Percentiles rank a stretch among this genome's conserved stretches.
phyloP scores from a whole-genome alignment of 2,329 filamentous ascomycete genomes.

The Sphaerulina populicola region DNA sequence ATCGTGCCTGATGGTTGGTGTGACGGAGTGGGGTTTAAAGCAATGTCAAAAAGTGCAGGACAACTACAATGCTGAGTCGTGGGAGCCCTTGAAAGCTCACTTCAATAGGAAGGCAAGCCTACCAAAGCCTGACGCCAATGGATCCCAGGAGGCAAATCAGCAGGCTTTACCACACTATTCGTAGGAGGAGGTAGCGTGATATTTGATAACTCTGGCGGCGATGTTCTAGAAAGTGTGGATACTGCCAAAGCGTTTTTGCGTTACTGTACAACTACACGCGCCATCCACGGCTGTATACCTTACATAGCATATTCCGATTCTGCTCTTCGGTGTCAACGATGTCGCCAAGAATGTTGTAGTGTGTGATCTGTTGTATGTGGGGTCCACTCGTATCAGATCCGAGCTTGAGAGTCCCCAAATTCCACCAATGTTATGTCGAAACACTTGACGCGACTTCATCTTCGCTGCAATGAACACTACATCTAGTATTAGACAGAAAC shows the following conservation, averaged over 20 bases:
- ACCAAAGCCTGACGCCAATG: constrained; percentile 10
- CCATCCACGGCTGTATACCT: no score
- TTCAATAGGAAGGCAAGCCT: constrained; percentile 26
- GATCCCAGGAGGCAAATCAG: constrained; percentile 11
- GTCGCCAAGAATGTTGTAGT: no score
- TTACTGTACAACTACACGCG: no score
- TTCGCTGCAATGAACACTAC: neutral
- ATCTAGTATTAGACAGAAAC: neutral
- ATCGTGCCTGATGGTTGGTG: constrained; percentile 60
- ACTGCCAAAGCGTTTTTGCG: no score
- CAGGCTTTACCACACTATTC: constrained; percentile 17
- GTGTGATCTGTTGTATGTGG: no score
- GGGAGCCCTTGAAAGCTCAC: constrained; percentile 49
- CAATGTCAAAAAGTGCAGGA: constrained; percentile 62
- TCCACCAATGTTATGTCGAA: neutral
- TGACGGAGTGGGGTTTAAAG: constrained; percentile 64
- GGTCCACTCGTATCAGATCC: no score
- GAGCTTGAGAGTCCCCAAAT: no score
- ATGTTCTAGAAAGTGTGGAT: no score
- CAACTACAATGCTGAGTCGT: constrained; percentile 73
- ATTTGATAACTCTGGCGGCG: neutral
- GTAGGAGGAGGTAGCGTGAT: constrained; percentile 4
- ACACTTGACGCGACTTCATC: neutral
- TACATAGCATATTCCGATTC: no score
- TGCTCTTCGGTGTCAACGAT: no score